A percentile compares a stretch with the other conserved stretches of the same genome.
These are phyloP conservation scores for Ceratocystis huliohia DNA, from an alignment of 2,329 filamentous ascomycete genomes.

Conservation along the genomic window DNA sequence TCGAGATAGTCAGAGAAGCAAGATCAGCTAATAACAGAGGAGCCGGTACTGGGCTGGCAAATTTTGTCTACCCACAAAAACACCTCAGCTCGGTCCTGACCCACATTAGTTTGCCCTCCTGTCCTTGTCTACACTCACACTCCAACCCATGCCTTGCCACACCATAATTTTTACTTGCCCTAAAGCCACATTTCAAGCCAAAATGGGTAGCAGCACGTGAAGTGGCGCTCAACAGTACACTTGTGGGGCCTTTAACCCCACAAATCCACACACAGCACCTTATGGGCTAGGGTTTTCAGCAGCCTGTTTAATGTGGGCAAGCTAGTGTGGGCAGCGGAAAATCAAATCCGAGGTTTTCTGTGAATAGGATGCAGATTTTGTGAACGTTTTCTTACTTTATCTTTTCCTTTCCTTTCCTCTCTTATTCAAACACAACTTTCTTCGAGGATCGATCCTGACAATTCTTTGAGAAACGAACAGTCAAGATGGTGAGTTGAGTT, in stretches of 20 bases:
- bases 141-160: constrained; percentile 3
- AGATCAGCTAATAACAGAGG: constrained; percentile 11
- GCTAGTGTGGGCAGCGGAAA: constrained; percentile 25
- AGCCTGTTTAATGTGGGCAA: constrained; percentile 33
- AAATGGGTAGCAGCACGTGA: background rate
- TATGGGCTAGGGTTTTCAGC: constrained; percentile 29
- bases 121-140: constrained; percentile 20
- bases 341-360: constrained; percentile 13
- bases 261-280: constrained; percentile 33
- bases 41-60: background rate
- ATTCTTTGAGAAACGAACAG: constrained; percentile 34
- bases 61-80: constrained; percentile 19
- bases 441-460: constrained; percentile 57
- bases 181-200: constrained; percentile 16
- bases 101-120: constrained; percentile 29
- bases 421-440: constrained; percentile 31
- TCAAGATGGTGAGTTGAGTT: constrained; percentile 46
- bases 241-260: constrained; percentile 29
- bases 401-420: constrained; percentile 23
- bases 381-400: constrained; percentile 15
- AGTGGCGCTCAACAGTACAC: background rate
- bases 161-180: constrained; percentile 13
- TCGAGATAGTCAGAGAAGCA: constrained; percentile 18
- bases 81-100: background rate
- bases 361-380: constrained; percentile 20